Evolutionary conservation across 139 green algal species (phyloP).

Genomic region (Chloropicon primus): DNA sequence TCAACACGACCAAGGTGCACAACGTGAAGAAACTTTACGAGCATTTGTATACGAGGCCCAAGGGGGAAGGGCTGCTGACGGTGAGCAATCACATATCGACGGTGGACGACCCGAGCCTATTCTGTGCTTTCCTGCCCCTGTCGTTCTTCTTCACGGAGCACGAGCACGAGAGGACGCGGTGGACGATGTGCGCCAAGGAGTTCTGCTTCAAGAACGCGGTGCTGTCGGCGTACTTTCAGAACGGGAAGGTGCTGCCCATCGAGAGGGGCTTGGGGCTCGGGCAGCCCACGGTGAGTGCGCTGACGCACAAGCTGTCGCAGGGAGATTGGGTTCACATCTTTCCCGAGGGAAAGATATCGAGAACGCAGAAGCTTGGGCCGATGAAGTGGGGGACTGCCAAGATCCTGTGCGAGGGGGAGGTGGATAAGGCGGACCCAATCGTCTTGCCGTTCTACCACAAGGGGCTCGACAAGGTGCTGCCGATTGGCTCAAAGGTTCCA

Average conservation of each 20-base stretch:
- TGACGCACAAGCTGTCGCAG: background rate
- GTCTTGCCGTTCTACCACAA: constrained; percentile 14
- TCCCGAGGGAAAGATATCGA: constrained; percentile 9
- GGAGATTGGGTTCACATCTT: constrained; percentile 18
- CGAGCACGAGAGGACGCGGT: constrained; percentile 1
- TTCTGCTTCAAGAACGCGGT: constrained; percentile 5
- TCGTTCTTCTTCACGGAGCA: background rate
- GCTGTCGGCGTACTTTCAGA: constrained; percentile 1
- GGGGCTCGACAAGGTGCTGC: constrained; percentile 11
- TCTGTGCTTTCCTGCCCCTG: background rate
- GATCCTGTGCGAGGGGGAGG: constrained; percentile 9
- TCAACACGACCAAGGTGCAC: background rate
- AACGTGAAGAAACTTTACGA: background rate
- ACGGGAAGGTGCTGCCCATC: constrained; percentile 13
- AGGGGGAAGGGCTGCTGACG: background rate
- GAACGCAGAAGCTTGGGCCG: background rate
- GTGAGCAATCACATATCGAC: background rate
- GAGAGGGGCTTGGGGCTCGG: constrained; percentile 5
- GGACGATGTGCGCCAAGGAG: constrained; percentile 18
- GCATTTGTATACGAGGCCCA: background rate
- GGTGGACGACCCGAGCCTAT: background rate
- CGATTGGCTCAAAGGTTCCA: background rate
- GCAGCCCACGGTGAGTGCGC: constrained; percentile 2
- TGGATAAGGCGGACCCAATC: background rate
- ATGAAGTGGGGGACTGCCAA: constrained; percentile 8